Evolutionary conservation across 2,329 filamentous ascomycete species (phyloP), one percentile per base, ranked within the genome.

Genomic region (Fusarium napiforme): DNA sequence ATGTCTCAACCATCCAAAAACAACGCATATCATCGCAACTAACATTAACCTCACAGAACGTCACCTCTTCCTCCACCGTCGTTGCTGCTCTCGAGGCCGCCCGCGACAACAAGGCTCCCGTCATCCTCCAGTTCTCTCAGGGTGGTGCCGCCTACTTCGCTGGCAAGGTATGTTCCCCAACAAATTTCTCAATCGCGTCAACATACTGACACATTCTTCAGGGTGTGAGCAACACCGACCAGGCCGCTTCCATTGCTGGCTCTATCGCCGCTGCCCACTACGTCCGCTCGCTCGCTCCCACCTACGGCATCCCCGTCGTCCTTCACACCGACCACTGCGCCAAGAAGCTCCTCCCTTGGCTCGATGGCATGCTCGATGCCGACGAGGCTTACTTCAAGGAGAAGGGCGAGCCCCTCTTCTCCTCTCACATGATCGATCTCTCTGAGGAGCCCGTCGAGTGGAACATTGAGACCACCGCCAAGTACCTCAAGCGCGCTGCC

Each of bases 281-380:
- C 88, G 94, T 98, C 87, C 94, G 95, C 82, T 87, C 93, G 77
- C 86, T 98, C 79, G 94, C 96, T 59, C 94, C 96, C 70, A 78
- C 89, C 78, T 99, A 99, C 86, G 94, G 92, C 78, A 87, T 98
- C 76, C 96, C 96, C 80, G 94, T 97, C 78, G 88, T 98, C 79
- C 91, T 98, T 69, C 95, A 98, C 91, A 97, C 96, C 82, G 96
- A 99, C 84, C 96, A 98, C 89, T 97, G 96, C 86, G 96, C 96
- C 83, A 98, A 98, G 93, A 98, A 98, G 92, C 94, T 98, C 68
- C 92, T 98, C 65, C 96, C 96, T 72, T 98, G 96, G 96, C 88
- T 98, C 83, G 95, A 98, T 82, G 95, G 95, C 83, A 95, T 98
- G 92, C 86, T 98, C 78, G 95, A 96, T 74, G 96, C 92, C 78